Conservation (phyloP, 2,329 filamentous ascomycete species). For the Neofusicoccum sp. region DNA sequence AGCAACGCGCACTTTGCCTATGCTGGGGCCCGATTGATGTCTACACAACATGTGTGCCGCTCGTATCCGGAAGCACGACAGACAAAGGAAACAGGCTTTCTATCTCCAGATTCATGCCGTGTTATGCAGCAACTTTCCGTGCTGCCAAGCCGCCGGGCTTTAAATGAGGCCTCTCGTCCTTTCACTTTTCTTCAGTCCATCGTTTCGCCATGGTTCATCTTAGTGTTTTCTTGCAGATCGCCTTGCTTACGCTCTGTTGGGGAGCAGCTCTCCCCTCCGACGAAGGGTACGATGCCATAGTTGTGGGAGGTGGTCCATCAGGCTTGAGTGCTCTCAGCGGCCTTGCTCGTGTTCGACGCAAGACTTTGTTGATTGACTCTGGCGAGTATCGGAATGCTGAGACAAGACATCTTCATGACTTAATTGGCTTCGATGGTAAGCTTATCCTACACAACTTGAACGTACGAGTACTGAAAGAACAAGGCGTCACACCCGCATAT, state of each 20-base stretch:
- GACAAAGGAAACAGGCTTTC: too few relatives aligned
- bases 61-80: too few relatives aligned
- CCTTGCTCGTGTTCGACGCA: conserved; percentile 41
- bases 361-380: conserved; percentile 45
- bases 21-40: too few relatives aligned
- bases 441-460: background rate
- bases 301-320: conserved; percentile 45
- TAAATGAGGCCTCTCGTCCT: too few relatives aligned
- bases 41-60: too few relatives aligned
- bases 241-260: background rate
- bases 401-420: background rate
- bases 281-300: conserved; percentile 35
- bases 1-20: too few relatives aligned
- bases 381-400: conserved; percentile 43
- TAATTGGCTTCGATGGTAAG: conserved; percentile 7
- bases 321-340: conserved; percentile 43
- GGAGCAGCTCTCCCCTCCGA: background rate
- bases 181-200: background rate
- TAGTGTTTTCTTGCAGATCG: background rate
- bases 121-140: too few relatives aligned
- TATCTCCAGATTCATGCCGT: too few relatives aligned
- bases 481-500: conserved; percentile 6
- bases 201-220: background rate
- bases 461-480: background rate
- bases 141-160: too few relatives aligned